Conservation (phyloP, 1,284 basidiomycete genomes). For the Gomphus bonarii region DNA sequence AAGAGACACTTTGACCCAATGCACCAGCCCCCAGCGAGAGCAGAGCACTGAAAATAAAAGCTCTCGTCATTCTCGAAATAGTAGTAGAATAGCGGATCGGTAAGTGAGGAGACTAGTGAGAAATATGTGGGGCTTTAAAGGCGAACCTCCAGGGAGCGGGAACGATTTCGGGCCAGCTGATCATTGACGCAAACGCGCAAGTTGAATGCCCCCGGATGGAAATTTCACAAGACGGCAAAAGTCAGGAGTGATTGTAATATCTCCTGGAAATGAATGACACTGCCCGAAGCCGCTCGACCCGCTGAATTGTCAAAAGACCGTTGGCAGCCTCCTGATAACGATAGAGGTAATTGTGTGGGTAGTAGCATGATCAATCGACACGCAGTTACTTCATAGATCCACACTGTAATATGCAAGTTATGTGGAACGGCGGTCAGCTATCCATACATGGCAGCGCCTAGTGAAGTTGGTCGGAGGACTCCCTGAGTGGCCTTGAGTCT, state of each 20-base stretch:
- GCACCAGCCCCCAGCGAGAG: neutral
- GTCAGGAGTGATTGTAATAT: neutral
- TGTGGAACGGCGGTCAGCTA: no score
- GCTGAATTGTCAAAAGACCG: neutral
- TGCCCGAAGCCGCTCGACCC: neutral
- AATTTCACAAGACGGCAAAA: neutral
- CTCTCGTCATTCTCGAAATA: neutral
- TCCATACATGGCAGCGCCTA: neutral
- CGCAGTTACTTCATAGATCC: no score
- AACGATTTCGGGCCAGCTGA: neutral
- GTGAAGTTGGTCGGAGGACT: neutral
- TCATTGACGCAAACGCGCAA: neutral
- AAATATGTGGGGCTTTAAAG: neutral
- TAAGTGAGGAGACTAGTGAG: neutral
- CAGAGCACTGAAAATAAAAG: neutral
- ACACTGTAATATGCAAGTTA: no score
- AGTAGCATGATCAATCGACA: neutral
- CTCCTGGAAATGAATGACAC: neutral
- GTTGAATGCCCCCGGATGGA: neutral
- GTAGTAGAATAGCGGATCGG: neutral
- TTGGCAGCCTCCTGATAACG: neutral
- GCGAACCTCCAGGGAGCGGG: neutral
- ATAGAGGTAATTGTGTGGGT: neutral
- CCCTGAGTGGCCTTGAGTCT: neutral
- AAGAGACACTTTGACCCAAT: neutral